Evolutionary conservation across 768 basidiomycete genomes (phyloP).

Genomic region (Suillus sp.): DNA sequence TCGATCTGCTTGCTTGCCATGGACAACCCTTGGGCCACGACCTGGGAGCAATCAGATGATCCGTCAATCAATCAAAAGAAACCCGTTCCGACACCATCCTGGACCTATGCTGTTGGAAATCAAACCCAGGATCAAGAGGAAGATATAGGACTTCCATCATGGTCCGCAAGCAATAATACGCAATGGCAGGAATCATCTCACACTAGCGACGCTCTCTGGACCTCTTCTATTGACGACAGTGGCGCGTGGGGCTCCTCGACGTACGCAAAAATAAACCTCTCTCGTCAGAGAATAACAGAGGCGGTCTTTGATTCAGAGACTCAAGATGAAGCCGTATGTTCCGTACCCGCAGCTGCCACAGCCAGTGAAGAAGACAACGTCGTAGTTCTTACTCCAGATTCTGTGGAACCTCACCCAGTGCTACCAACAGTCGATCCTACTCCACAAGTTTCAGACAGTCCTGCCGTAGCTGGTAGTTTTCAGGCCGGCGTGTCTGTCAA

Average conservation of each 20-base stretch:
- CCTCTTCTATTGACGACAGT: slow-evolving; percentile 12
- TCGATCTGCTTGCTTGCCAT: slow-evolving; percentile 37
- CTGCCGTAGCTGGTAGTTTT: slow-evolving; percentile 55
- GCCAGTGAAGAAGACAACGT: slow-evolving; percentile 2
- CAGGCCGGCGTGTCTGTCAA: slow-evolving; percentile 31
- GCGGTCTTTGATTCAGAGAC: not conserved
- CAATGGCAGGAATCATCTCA: slow-evolving; percentile 53
- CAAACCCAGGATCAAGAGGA: slow-evolving; percentile 43
- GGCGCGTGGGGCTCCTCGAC: slow-evolving; percentile 18
- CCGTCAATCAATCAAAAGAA: slow-evolving; percentile 10
- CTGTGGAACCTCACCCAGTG: not conserved
- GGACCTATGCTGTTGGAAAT: slow-evolving; percentile 15
- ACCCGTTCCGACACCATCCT: slow-evolving; percentile 11
- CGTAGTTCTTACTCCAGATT: slow-evolving; percentile 8
- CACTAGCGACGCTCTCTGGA: slow-evolving; percentile 46
- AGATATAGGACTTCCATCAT: slow-evolving; percentile 59
- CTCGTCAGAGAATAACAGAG: slow-evolving; percentile 10
- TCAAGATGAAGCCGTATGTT: slow-evolving; percentile 2
- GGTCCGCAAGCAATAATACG: slow-evolving; percentile 48
- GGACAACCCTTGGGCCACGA: slow-evolving; percentile 80
- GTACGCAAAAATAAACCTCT: slow-evolving; percentile 16
- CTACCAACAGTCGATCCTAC: slow-evolving; percentile 9
- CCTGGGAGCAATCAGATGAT: slow-evolving; percentile 58
- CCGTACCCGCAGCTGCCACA: not conserved
- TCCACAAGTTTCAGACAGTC: slow-evolving; percentile 18